phyloP scores from a whole-genome alignment of 345 rosid species.

The Psidium guajava region DNA sequence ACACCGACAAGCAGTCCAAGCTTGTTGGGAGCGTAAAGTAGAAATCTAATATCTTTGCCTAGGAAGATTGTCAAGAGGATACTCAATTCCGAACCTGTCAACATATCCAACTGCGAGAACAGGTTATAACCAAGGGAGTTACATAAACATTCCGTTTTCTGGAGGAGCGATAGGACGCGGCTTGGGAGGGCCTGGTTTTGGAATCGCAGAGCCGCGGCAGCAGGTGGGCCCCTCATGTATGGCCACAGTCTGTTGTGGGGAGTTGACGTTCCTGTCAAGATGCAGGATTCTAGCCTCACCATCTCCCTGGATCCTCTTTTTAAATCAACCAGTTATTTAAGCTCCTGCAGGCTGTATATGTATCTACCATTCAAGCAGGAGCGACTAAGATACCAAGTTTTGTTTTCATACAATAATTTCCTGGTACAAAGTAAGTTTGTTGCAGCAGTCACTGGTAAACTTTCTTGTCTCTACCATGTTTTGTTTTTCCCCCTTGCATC shows the following conservation, averaged over 20 bases:
- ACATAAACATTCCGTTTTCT: constrained; percentile 1
- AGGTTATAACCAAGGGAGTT: neutral
- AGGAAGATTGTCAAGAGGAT: no score
- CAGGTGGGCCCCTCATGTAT: neutral
- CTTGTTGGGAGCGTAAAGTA: neutral
- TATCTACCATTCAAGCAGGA: neutral
- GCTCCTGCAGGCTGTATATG: neutral
- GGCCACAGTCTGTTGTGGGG: neutral
- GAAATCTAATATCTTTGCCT: no score
- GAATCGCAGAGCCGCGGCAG: neutral
- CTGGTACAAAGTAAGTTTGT: neutral
- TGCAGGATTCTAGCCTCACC: constrained; percentile 1
- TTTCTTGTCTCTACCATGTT: neutral
- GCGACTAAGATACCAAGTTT: neutral
- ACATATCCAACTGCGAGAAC: neutral
- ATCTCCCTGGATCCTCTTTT: constrained; percentile 1
- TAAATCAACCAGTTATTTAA: neutral
- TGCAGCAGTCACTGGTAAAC: neutral
- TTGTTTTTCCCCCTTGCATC: no score
- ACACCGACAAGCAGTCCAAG: neutral
- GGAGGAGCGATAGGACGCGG: neutral
- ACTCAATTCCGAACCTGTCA: no score
- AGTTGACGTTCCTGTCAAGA: neutral
- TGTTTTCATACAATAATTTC: neutral
- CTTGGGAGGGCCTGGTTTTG: neutral